These are phyloP conservation scores for Cordyceps tenuipes DNA, from an alignment of 2,329 filamentous ascomycete species.

Conservation along the genomic window DNA sequence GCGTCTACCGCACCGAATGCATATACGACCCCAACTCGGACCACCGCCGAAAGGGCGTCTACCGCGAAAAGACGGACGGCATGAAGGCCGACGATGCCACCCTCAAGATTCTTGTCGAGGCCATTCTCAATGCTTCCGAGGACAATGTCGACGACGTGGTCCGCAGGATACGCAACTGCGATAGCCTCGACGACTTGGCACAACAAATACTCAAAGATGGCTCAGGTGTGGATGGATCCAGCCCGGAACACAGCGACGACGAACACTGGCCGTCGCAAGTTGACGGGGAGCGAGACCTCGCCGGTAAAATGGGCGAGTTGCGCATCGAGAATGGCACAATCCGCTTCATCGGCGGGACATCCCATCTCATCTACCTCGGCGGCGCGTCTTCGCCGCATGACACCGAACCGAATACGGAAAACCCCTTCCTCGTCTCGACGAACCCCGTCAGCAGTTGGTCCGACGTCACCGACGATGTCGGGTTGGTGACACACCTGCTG, in stretches of 20 bases:
- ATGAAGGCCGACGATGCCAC: conserved; percentile 82
- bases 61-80: conserved; percentile 85
- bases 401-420: conserved; percentile 35
- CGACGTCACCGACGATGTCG: conserved; percentile 68
- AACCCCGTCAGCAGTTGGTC: conserved; percentile 83
- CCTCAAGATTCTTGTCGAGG: conserved; percentile 84
- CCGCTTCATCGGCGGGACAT: conserved; percentile 89
- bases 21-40: conserved; percentile 95
- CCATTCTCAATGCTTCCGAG: conserved; percentile 83
- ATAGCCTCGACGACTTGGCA: conserved; percentile 52
- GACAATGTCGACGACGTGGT: conserved; percentile 77
- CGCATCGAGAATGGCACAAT: conserved; percentile 79
- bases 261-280: conserved; percentile 35
- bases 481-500: conserved; percentile 76
- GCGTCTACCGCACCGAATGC: conserved; percentile 84
- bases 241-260: conserved; percentile 28
- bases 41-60: conserved; percentile 91
- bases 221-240: conserved; percentile 10
- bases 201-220: conserved; percentile 39
- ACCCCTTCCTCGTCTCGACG: conserved; percentile 41
- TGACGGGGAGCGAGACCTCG: conserved; percentile 68
- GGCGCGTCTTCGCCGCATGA: conserved; percentile 32
- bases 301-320: conserved; percentile 88
- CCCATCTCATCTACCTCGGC: conserved; percentile 78
- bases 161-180: conserved; percentile 79